Evolutionary conservation across 2,329 filamentous ascomycete genomes (phyloP).

Genomic region (Purpureocillium lavendulum): DNA sequence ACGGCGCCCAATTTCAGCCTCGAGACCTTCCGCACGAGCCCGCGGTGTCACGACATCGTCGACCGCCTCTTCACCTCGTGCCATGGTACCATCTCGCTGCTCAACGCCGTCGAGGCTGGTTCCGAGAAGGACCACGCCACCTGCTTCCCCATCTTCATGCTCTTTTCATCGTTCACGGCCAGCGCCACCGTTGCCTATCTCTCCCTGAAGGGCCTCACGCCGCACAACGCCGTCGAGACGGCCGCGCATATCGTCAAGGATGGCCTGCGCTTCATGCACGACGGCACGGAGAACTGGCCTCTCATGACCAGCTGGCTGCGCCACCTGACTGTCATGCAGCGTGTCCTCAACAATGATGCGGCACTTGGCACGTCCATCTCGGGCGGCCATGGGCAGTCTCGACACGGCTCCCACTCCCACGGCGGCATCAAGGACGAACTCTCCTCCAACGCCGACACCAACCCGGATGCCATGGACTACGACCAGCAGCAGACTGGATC

Average conservation of each 20-base stretch:
- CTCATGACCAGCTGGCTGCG: slow-evolving; percentile 52
- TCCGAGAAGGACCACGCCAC: slow-evolving; percentile 49
- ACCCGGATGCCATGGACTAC: slow-evolving; percentile 49
- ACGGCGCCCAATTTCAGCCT: slow-evolving; percentile 42
- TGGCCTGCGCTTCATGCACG: slow-evolving; percentile 49
- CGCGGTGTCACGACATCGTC: slow-evolving; percentile 43
- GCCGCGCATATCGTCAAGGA: slow-evolving; percentile 49
- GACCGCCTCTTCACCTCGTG: slow-evolving; percentile 51
- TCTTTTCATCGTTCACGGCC: slow-evolving; percentile 53
- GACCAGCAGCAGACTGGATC: slow-evolving; percentile 30
- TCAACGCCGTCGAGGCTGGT: slow-evolving; percentile 46
- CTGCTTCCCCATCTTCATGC: slow-evolving; percentile 57
- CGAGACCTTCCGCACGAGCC: slow-evolving; percentile 43
- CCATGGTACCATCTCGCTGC: slow-evolving; percentile 48
- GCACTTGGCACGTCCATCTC: slow-evolving; percentile 19
- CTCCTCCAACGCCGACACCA: slow-evolving; percentile 46
- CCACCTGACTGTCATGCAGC: slow-evolving; percentile 53
- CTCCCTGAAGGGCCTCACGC: slow-evolving; percentile 52
- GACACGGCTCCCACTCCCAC: slow-evolving; percentile 25
- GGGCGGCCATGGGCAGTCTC: slow-evolving; percentile 10
- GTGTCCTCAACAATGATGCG: slow-evolving; percentile 48
- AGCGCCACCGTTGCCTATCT: slow-evolving; percentile 54
- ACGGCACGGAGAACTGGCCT: slow-evolving; percentile 51
- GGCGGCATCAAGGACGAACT: slow-evolving; percentile 42
- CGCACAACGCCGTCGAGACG: slow-evolving; percentile 46